A percentile compares a stretch with the other conserved stretches of the same genome.
Conservation (phyloP, 2,329 filamentous ascomycete genomes). For the Venturia effusa region DNA sequence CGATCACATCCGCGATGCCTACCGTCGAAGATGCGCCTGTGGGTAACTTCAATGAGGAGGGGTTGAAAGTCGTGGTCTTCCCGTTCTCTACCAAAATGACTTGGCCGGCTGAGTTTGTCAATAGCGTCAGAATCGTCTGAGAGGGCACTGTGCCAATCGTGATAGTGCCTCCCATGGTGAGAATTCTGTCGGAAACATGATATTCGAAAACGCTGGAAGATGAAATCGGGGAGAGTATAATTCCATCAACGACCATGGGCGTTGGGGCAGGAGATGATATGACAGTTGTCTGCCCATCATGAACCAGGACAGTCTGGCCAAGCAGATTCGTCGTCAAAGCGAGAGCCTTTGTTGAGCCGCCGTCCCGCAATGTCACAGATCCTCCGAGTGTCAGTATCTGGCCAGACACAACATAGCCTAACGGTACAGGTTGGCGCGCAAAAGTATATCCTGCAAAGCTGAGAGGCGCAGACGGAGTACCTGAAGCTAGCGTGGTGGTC, state of each 20-base stretch:
- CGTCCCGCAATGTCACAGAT: background rate
- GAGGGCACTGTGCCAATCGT: background rate
- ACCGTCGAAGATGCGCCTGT: background rate
- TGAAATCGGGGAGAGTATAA: background rate
- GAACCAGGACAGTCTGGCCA: background rate
- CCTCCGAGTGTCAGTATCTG: background rate
- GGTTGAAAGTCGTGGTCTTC: background rate
- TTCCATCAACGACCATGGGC: background rate
- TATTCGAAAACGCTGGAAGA: background rate
- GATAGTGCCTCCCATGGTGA: constrained; percentile 4
- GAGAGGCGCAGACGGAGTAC: background rate
- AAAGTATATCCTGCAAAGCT: background rate
- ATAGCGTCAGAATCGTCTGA: background rate
- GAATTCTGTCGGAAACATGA: background rate
- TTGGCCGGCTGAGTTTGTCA: background rate
- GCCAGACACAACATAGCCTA: background rate
- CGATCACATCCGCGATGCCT: background rate
- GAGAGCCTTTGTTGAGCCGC: background rate
- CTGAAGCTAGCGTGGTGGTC: background rate
- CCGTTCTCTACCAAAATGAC: background rate
- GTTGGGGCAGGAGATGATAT: background rate
- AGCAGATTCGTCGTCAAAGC: background rate
- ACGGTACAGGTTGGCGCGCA: background rate
- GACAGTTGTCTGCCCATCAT: background rate
- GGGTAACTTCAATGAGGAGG: background rate